Evolutionary conservation across 139 green algal genomes (phyloP), one percentile per base, ranked within the genome.

Genomic region (Haematococcus lacustris): DNA sequence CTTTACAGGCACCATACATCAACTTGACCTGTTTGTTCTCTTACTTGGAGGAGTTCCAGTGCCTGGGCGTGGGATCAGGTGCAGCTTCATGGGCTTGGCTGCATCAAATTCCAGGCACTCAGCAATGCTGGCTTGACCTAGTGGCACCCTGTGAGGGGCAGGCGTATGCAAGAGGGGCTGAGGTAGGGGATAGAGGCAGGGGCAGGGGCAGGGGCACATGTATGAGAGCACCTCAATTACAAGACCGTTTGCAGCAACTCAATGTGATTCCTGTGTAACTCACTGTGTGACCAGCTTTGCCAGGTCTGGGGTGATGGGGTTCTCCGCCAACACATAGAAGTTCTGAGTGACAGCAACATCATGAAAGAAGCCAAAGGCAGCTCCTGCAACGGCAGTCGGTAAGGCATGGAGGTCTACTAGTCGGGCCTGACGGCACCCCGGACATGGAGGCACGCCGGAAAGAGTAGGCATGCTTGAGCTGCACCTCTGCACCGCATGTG

Each of bases 281-380:
- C 60, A 66, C 60, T 66, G 32, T 23, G 33, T 66, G 25, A 66
- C 7, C 32, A 66, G 60, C 60, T 39, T 74, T n/a, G 3, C 7
- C 9, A 74, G 32, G 62, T 88, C 75, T 50, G 88, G 60, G 17
- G 33, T 59, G 38, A 86, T 81, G 32, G 80, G 77, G 34, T 78
- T 73, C 34, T 80, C 47, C 9, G 82, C 30, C 5, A 81, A 34
- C 5, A 85, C 73, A 47, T 88, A 88, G 73, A 83, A 88, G 71
- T 86, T 73, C 43, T 81, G 53, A 1, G 73, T 84, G 6, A 84
- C 77, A 28, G 73, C 73, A n/a, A 88, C 80, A 73, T 88, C 82
- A 67, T 88, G 83, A 1, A 86, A 63, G 38, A 88, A 79, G 1
- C 73, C 71, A 28, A 71, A 63, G 25, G 32, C 60, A 41, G 71